Evolutionary conservation across 495 filamentous ascomycete genomes (phyloP), one percentile per base, ranked within the genome.

Genomic region (Penicillium steckii): DNA sequence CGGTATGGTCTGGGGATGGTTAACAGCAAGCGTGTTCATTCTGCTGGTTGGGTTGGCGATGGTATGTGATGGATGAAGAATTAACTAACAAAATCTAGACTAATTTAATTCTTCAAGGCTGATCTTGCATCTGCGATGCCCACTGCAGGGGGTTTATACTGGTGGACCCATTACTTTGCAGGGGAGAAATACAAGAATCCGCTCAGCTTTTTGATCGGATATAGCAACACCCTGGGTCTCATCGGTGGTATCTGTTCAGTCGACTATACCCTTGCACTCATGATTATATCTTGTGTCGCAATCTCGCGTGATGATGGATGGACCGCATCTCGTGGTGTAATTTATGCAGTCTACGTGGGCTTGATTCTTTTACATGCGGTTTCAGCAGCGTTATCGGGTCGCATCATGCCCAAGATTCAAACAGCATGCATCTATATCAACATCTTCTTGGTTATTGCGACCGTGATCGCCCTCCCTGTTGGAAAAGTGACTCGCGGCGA

Each of bases 1-100:
- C 3, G 85, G 84, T 2, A 85, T 88, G 77, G 82, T 87, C 54
- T 88, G 85, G 85, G 80, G 82, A 18, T 88, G 85, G 85, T 82
- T 87, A 33, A 64, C 79, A 3, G 83, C 85, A n/a, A 80, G 77
- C 44, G 74, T 70, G 40, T 80, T 85, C 44, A 87, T 88, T 53
- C 80, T 87, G 50, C 53, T 84, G 23, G 82, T 88, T 27, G 85
- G 82, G 4, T 67, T 88, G 32, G 84, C 85, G 8, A 85, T 88
- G 83, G 76, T 77, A 65, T 42, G 55, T 13, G 18, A 29, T 29
- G 27, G 12, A 5, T 10, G 10, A 22, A 26, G 15, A 48, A 18
- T 24, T 19, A n/a, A 17, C 15, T 30, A 8, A 42, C 19, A 22
- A 19, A 9, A 23, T 1, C 29, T 52, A 22, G 42, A n/a, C n/a